These are phyloP conservation scores for Phylloporus sp. DNA, from an alignment of 768 basidiomycete genomes.

Conservation along the genomic window DNA sequence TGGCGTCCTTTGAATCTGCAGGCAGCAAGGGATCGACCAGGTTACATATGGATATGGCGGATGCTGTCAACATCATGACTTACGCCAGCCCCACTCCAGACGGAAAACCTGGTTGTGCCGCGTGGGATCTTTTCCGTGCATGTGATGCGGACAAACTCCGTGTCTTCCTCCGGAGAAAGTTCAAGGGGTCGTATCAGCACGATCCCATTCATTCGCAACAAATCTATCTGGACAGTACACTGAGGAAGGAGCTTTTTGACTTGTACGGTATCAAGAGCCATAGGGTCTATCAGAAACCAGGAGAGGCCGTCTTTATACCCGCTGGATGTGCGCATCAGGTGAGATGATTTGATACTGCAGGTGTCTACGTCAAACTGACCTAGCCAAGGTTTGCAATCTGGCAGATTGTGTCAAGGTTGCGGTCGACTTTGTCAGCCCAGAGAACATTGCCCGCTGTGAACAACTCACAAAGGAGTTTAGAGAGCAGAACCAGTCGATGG, in stretches of 20 bases:
- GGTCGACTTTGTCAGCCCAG: slow-evolving; percentile 89
- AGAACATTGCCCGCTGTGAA: slow-evolving; percentile 86
- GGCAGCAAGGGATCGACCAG: slow-evolving; percentile 83
- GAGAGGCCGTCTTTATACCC: slow-evolving; percentile 93
- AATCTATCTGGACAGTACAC: slow-evolving; percentile 70
- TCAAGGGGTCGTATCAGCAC: slow-evolving; percentile 46
- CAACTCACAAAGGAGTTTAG: slow-evolving; percentile 84
- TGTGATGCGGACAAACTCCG: slow-evolving; percentile 79
- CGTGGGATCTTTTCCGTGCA: slow-evolving; percentile 87
- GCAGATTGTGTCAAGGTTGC: slow-evolving; percentile 97
- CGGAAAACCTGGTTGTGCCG: slow-evolving; percentile 67
- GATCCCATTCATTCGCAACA: slow-evolving; percentile 93
- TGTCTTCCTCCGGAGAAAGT: slow-evolving; percentile 62
- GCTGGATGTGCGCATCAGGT: slow-evolving; percentile 93
- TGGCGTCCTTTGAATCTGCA: slow-evolving; percentile 58
- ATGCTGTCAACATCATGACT: slow-evolving; percentile 90
- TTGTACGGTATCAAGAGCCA: slow-evolving; percentile 69
- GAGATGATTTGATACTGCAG: slow-evolving; percentile 15
- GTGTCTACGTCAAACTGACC: not conserved
- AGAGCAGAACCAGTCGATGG: slow-evolving; percentile 79
- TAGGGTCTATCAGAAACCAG: slow-evolving; percentile 84
- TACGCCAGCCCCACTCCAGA: slow-evolving; percentile 57
- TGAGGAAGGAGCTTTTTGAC: slow-evolving; percentile 64
- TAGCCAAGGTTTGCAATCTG: slow-evolving; percentile 74
- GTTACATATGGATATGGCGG: slow-evolving; percentile 93